These are phyloP conservation scores for Termitomyces sp. DNA, from an alignment of 768 basidiomycete species.

Conservation along the genomic window DNA sequence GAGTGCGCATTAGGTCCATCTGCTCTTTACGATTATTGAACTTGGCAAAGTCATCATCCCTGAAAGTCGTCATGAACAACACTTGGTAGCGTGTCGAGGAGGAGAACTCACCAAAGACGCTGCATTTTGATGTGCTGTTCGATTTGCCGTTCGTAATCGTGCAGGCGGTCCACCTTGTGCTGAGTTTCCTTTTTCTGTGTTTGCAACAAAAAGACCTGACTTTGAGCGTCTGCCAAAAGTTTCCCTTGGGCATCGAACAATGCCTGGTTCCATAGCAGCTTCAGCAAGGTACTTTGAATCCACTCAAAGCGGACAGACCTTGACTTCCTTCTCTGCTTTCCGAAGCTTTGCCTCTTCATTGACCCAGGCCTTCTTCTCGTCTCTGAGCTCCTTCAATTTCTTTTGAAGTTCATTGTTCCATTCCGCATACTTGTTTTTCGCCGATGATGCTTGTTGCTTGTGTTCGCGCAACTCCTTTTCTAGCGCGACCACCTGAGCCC, in stretches of 20 bases:
- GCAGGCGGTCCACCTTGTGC: conserved; percentile 77
- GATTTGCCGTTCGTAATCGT: conserved; percentile 86
- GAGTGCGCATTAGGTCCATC: conserved; percentile 52
- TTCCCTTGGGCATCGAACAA: conserved; percentile 68
- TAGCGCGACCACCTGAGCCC: conserved; percentile 61
- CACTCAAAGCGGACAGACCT: conserved; percentile 37
- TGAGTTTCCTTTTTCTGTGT: conserved; percentile 76
- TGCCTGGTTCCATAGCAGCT: conserved; percentile 40
- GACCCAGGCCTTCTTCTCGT: conserved; percentile 79
- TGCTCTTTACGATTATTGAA: conserved; percentile 65
- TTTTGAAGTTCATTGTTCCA: conserved; percentile 84
- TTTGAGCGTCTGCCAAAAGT: conserved; percentile 65
- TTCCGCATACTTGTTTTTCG: conserved; percentile 77
- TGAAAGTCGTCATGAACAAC: conserved; percentile 24
- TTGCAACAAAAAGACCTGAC: conserved; percentile 67
- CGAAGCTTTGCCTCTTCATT: conserved; percentile 67
- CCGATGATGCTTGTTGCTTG: conserved; percentile 66
- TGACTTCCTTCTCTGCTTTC: conserved; percentile 67
- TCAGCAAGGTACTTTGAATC: not conserved
- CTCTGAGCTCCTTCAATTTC: conserved; percentile 69
- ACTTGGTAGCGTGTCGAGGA: not conserved
- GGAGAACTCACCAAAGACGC: conserved; percentile 61
- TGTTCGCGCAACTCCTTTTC: conserved; percentile 72
- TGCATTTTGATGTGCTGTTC: conserved; percentile 78
- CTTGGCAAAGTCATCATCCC: conserved; percentile 74